Evolutionary conservation across 352 stramenopile species (phyloP).

Genomic region (Aphanomyces euteiches): DNA sequence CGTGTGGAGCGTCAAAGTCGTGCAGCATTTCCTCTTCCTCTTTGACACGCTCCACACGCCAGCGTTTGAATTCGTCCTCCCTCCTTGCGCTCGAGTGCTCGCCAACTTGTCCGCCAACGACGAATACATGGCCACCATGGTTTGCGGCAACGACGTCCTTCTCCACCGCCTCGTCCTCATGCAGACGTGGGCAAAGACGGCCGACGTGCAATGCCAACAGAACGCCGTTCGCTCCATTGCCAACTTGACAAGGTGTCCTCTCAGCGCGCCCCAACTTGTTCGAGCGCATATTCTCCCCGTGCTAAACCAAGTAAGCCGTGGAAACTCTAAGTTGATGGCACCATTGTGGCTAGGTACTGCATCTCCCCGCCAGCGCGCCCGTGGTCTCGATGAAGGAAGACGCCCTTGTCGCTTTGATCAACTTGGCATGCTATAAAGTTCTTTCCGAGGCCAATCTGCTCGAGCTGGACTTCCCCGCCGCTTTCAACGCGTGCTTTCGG

Average conservation of each 20-base stretch:
- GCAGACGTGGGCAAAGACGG: conserved; percentile 38
- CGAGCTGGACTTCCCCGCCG: conserved; percentile 49
- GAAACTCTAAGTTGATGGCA: conserved; percentile 1
- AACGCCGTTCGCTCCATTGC: conserved; percentile 56
- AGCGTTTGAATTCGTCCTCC: conserved; percentile 41
- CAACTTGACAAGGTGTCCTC: conserved; percentile 54
- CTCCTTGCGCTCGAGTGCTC: conserved; percentile 53
- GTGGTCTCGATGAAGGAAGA: conserved; percentile 47
- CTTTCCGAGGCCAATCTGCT: conserved; percentile 41
- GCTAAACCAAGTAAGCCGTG: conserved; percentile 40
- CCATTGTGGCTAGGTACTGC: neutral
- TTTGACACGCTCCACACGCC: conserved; percentile 49
- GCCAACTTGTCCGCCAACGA: conserved; percentile 69
- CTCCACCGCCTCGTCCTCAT: conserved; percentile 48
- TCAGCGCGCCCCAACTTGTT: conserved; percentile 47
- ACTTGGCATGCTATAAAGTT: conserved; percentile 38
- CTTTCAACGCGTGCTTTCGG: conserved; percentile 53
- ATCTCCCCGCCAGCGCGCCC: neutral
- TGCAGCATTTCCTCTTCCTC: conserved; percentile 34
- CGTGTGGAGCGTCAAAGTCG: conserved; percentile 44
- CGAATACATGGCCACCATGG: conserved; percentile 49
- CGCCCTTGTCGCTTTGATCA: conserved; percentile 57
- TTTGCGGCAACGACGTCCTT: conserved; percentile 57
- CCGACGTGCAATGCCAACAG: conserved; percentile 41
- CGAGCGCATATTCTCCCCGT: conserved; percentile 53